phyloP scores from a whole-genome alignment of 169 alveolate species.

The Eimeria maxima region DNA sequence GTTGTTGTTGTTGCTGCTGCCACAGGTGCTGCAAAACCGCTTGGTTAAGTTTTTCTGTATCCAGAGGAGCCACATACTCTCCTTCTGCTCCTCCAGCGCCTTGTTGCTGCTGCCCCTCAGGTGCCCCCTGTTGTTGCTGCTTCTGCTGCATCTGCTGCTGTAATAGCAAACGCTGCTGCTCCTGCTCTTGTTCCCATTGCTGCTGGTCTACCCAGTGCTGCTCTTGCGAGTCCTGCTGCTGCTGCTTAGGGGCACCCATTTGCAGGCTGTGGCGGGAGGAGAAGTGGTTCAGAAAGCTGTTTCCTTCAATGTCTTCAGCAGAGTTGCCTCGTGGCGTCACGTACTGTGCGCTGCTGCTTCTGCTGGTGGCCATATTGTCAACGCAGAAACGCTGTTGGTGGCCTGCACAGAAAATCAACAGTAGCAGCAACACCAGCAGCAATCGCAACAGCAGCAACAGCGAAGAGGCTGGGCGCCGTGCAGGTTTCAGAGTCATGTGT shows the following conservation, averaged over 20 bases:
- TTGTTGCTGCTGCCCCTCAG: neutral
- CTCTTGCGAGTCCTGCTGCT: constrained; percentile 2
- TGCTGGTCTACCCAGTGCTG: constrained; percentile 40
- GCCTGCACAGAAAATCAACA: neutral
- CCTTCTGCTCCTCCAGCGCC: neutral
- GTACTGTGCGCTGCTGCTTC: constrained; percentile 61
- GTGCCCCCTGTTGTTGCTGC: neutral
- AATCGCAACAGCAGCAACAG: neutral
- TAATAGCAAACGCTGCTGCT: neutral
- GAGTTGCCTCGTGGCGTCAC: constrained; percentile 34
- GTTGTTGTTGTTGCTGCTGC: constrained; percentile 40
- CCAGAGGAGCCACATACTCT: neutral
- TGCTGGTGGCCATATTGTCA: constrained; percentile 7
- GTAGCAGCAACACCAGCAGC: neutral
- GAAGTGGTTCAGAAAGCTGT: neutral
- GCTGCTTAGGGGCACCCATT: constrained; percentile 45
- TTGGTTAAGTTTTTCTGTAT: neutral
- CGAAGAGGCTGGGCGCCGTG: neutral
- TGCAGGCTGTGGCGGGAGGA: neutral
- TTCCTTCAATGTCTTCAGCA: neutral
- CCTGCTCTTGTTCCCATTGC: constrained; percentile 38
- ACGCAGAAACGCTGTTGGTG: neutral
- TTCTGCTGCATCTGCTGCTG: constrained; percentile 14
- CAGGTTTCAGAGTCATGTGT: too few species aligned
- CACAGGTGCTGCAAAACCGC: neutral